Percentiles rank a stretch among this genome's conserved stretches.
Conservation (phyloP, 345 rosid species). For the Corchorus capsularis region DNA sequence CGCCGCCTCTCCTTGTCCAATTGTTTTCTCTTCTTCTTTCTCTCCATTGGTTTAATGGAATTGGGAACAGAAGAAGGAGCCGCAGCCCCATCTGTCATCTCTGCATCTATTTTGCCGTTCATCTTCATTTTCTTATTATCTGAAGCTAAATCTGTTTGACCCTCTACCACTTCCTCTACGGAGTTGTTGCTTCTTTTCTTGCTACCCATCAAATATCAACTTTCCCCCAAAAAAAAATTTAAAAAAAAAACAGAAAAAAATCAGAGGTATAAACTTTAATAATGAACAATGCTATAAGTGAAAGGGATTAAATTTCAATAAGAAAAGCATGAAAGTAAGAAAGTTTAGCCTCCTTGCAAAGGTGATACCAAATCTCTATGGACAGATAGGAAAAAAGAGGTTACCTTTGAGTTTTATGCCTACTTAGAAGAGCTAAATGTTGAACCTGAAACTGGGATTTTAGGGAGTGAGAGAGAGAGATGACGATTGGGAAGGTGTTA, state of each 20-base stretch:
- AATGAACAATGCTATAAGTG: no score
- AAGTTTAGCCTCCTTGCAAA: no score
- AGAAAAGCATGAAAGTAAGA: no score
- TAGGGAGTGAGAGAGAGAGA: background rate
- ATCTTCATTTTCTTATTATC: slow-evolving; percentile 51
- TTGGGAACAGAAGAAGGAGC: slow-evolving; percentile 29
- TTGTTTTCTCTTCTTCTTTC: slow-evolving; percentile 71
- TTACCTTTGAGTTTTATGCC: no score
- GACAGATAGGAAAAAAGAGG: no score
- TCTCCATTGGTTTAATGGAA: slow-evolving; percentile 74
- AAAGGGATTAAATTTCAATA: no score
- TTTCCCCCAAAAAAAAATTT: background rate
- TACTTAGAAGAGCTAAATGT: background rate
- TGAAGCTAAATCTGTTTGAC: slow-evolving; percentile 14
- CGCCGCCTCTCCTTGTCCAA: slow-evolving; percentile 70
- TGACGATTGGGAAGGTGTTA: background rate
- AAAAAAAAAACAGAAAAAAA: no score
- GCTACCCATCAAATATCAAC: slow-evolving; percentile 42
- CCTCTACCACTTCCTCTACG: slow-evolving; percentile 39
- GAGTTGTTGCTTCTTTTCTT: slow-evolving; percentile 54
- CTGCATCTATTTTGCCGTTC: slow-evolving; percentile 26
- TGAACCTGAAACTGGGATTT: background rate
- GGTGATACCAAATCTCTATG: no score
- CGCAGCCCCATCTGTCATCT: slow-evolving; percentile 22
- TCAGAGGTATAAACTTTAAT: no score